A percentile compares a stretch with the other conserved stretches of the same genome.
These are phyloP conservation scores for Kalmanozyma brasiliensis DNA, from an alignment of 1,284 basidiomycete species.

Conservation along the genomic window DNA sequence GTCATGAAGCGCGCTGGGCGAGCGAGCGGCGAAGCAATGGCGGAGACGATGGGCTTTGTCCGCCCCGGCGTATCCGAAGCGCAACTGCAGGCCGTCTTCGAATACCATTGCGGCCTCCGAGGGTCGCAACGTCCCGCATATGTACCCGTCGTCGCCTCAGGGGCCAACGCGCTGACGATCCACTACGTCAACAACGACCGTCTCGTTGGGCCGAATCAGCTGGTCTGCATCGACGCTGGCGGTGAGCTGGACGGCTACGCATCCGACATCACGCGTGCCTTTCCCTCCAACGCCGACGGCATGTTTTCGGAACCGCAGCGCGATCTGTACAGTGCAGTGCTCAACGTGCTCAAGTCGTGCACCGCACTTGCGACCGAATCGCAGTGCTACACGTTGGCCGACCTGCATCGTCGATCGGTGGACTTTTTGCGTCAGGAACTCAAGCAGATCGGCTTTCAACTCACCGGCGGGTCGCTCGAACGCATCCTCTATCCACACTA, in stretches of 20 bases:
- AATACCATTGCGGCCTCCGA: conserved; percentile 55
- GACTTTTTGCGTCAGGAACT: conserved; percentile 79
- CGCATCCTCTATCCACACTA: conserved; percentile 85
- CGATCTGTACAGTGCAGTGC: conserved; percentile 86
- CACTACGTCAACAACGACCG: conserved; percentile 64
- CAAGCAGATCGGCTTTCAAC: conserved; percentile 79
- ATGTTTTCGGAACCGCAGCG: conserved; percentile 81
- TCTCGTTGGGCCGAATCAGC: conserved; percentile 40
- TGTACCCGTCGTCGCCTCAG: conserved; percentile 65
- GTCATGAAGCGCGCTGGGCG: conserved; percentile 64
- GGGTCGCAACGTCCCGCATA: conserved; percentile 65
- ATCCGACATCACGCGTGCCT: conserved; percentile 95
- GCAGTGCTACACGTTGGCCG: conserved; percentile 75
- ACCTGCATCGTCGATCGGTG: conserved; percentile 82
- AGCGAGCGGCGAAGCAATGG: conserved; percentile 61
- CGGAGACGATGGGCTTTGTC: conserved; percentile 60
- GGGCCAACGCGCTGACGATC: conserved; percentile 59
- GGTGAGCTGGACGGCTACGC: conserved; percentile 81
- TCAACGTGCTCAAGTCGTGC: conserved; percentile 80
- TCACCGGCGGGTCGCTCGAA: conserved; percentile 76
- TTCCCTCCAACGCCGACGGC: conserved; percentile 73
- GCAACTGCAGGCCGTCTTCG: conserved; percentile 62
- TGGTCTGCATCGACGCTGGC: conserved; percentile 66
- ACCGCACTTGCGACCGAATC: conserved; percentile 71
- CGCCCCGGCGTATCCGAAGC: conserved; percentile 50